Conservation (phyloP, 257 asterid species). For the Fraxinus cuspidata region DNA sequence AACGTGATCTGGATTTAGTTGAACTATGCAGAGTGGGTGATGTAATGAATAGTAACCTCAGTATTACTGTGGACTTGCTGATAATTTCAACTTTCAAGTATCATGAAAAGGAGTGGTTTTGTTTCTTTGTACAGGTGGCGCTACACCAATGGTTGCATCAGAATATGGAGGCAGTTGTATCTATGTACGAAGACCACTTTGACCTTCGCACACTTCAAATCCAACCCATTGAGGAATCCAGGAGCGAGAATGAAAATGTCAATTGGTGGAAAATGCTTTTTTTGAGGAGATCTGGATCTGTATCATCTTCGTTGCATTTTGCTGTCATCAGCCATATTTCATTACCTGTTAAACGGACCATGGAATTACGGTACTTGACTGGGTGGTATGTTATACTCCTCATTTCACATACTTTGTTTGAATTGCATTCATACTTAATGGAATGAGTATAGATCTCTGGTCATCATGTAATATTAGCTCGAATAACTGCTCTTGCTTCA, state of each 20-base stretch:
- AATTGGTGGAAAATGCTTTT: conserved; percentile 79
- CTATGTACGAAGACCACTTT: conserved; percentile 93
- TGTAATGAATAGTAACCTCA: neutral
- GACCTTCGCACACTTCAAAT: conserved; percentile 68
- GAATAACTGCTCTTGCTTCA: neutral
- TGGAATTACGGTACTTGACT: conserved; percentile 79
- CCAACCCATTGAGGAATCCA: conserved; percentile 42
- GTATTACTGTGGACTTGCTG: neutral
- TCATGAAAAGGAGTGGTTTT: conserved; percentile 17
- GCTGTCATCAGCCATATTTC: conserved; percentile 58
- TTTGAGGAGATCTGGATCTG: conserved; percentile 42
- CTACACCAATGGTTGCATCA: conserved; percentile 88
- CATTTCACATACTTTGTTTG: neutral
- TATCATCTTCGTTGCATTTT: conserved; percentile 41
- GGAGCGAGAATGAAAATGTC: conserved; percentile 40
- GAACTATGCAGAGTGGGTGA: neutral
- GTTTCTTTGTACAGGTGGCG: conserved; percentile 61
- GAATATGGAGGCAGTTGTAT: conserved; percentile 87
- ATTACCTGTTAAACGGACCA: conserved; percentile 81
- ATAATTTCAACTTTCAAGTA: neutral
- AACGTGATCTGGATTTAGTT: neutral
- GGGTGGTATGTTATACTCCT: conserved; percentile 69
- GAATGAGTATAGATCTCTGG: neutral
- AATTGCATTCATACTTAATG: conserved; percentile 1
- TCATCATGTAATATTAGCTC: neutral